A percentile compares a stretch with the other conserved stretches of the same genome.
Conservation (phyloP, 495 filamentous ascomycete genomes). For the Copromyces sp. region DNA sequence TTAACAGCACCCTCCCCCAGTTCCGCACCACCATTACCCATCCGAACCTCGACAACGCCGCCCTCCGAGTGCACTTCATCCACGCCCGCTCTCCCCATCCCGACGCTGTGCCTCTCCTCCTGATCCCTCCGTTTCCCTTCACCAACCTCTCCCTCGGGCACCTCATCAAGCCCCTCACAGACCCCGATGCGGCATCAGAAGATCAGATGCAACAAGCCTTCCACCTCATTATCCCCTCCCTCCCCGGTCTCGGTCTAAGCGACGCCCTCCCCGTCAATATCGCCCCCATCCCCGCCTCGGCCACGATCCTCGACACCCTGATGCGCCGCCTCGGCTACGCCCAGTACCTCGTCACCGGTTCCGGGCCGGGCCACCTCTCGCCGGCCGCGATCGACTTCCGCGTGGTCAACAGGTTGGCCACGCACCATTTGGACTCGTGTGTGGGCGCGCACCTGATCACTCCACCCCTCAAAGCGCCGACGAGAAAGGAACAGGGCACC, state of each 20-base stretch:
- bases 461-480: slow-evolving; percentile 28
- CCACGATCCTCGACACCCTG: slow-evolving; percentile 48
- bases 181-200: slow-evolving; percentile 27
- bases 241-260: slow-evolving; percentile 67
- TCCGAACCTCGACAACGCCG: slow-evolving; percentile 16
- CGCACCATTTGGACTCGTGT: slow-evolving; percentile 44
- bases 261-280: slow-evolving; percentile 46
- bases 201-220: slow-evolving; percentile 40
- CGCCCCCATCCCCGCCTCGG: slow-evolving; percentile 46
- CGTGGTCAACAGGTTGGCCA: slow-evolving; percentile 45
- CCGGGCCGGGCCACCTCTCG: slow-evolving; percentile 25
- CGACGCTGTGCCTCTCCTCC: slow-evolving; percentile 48
- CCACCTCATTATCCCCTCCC: slow-evolving; percentile 57
- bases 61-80: slow-evolving; percentile 42
- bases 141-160: slow-evolving; percentile 58
- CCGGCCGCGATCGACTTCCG: slow-evolving; percentile 40
- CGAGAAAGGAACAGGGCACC: slow-evolving; percentile 16
- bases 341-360: slow-evolving; percentile 46
- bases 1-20: slow-evolving; percentile 49
- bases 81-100: slow-evolving; percentile 41
- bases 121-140: slow-evolving; percentile 61
- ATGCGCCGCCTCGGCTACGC: slow-evolving; percentile 59
- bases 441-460: slow-evolving; percentile 54
- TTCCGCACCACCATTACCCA: slow-evolving; percentile 44
- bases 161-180: slow-evolving; percentile 47